phyloP scores from a whole-genome alignment of 192 early-diverging fungal species.

The Coemansia sp. region DNA sequence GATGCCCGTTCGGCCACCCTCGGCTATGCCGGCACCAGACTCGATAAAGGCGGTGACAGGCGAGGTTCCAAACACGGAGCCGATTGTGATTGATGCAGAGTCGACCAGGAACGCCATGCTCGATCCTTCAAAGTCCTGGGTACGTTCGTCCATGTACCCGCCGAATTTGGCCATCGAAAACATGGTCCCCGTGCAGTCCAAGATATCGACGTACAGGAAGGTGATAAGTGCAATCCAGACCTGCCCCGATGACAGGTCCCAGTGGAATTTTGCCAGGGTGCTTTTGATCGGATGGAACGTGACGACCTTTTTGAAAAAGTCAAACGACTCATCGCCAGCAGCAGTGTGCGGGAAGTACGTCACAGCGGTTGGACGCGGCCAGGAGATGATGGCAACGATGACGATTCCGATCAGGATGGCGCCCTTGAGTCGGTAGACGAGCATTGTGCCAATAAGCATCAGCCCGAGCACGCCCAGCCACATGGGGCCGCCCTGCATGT shows the following conservation, averaged over 20 bases:
- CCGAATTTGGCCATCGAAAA: constrained; percentile 83
- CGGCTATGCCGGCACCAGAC: constrained; percentile 79
- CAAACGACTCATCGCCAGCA: constrained; percentile 61
- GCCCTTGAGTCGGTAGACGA: constrained; percentile 67
- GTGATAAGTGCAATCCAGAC: constrained; percentile 82
- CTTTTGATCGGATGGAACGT: constrained; percentile 63
- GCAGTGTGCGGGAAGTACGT: constrained; percentile 76
- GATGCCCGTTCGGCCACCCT: constrained; percentile 77
- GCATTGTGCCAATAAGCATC: constrained; percentile 64
- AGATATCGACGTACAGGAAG: constrained; percentile 83
- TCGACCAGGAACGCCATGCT: constrained; percentile 74
- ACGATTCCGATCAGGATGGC: constrained; percentile 71
- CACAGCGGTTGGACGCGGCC: constrained; percentile 65
- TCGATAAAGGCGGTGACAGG: constrained; percentile 81
- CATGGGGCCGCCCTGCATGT: constrained; percentile 63
- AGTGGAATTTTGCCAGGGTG: constrained; percentile 64
- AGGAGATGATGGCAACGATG: constrained; percentile 69
- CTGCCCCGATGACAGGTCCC: constrained; percentile 59
- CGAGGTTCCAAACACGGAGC: constrained; percentile 70
- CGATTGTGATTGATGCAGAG: constrained; percentile 64
- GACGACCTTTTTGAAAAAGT: constrained; percentile 71
- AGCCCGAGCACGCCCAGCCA: constrained; percentile 77
- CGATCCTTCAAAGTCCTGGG: constrained; percentile 75
- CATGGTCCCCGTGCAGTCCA: constrained; percentile 85
- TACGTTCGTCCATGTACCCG: constrained; percentile 72